Conservation (phyloP, 2,329 filamentous ascomycete species). For the Alternaria longipes region DNA sequence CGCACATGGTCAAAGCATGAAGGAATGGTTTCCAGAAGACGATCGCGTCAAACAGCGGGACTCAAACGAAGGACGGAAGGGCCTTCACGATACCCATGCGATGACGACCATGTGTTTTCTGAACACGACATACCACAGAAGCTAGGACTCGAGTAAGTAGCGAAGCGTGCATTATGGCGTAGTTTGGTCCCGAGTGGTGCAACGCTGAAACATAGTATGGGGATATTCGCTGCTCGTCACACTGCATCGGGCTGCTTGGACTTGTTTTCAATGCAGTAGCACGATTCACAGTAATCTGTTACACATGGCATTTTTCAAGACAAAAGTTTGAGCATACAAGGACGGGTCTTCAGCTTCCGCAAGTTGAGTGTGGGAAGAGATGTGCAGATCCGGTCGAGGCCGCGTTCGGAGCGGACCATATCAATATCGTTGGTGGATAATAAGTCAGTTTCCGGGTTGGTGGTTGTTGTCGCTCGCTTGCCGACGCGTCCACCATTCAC, state of each 20-base stretch:
- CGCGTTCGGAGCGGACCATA: conserved; percentile 3
- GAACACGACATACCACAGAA: conserved; percentile 28
- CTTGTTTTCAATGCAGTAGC: conserved; percentile 36
- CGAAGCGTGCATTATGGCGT: conserved; percentile 27
- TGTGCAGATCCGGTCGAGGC: conserved; percentile 18
- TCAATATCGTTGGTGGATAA: conserved; percentile 23
- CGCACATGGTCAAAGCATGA: conserved; percentile 18
- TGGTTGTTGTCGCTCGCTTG: conserved; percentile 34
- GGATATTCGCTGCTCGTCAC: conserved; percentile 28
- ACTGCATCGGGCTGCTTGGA: conserved; percentile 29
- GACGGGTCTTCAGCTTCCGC: conserved; percentile 7
- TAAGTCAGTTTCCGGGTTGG: conserved; percentile 27
- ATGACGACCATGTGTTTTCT: conserved; percentile 27
- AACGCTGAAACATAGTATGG: conserved; percentile 37
- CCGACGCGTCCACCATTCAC: conserved; percentile 27
- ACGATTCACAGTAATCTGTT: conserved; percentile 30
- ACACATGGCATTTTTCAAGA: conserved; percentile 25
- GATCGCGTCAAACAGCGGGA: conserved; percentile 28
- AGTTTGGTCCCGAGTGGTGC: conserved; percentile 34
- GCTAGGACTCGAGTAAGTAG: conserved; percentile 26
- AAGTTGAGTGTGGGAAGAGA: conserved; percentile 3
- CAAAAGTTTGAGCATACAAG: conserved; percentile 11
- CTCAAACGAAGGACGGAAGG: conserved; percentile 11
- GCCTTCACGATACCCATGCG: conserved; percentile 16
- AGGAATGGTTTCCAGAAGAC: conserved; percentile 28